Base-by-base conservation (phyloP, 176 grass and related monocot species). In the Lolium multiflorum region DNA sequence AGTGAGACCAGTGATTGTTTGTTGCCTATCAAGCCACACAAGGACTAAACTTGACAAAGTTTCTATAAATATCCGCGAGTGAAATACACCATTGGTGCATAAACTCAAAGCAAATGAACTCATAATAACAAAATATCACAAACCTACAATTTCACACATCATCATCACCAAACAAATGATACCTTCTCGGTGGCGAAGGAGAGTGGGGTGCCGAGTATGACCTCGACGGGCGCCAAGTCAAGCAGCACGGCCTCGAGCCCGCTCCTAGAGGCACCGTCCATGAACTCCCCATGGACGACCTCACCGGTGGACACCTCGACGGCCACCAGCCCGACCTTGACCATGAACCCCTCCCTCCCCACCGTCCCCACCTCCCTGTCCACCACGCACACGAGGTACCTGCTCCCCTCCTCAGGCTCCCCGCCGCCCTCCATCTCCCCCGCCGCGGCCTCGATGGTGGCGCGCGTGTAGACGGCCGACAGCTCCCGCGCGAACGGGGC, bases 261-360 rank as follows among this genome's bases (percentile, higher is more conserved):
- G 28, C 82, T 89, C 84, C 96, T 87, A 62, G 88, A 52, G 5
- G 79, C 57, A 11, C 83, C 67, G 39, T 96, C 96, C 80, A 88
- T 85, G 55, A 98, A 98, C 84, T 96, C 96, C 50, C 96, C 96
- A 41, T 94, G 87, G 68, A 94, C 58, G 39, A 98, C 90, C 85
- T 95, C 93, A 7, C 93, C 96, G 7, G 92, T 96, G 0, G 93
- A 98, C 14, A 96, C 89, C 75, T 98, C 93, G 13, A 90, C 76
- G 1, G 90, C 93, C 22, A 98, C 74, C 35, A 96, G 20, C 17
- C 91, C 92, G 8, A 98, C 35, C 79, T 90, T 91, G 35, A 92
- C 90, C n/a, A 89, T 80, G 39, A 89, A 94, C 0, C 85, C 90
- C 12, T 87, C 83, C 85, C 9, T 85, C 51, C 46, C 82, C 12